These are phyloP conservation scores for Kwoniella dejecticola DNA, from an alignment of 768 basidiomycete genomes.

Conservation along the genomic window DNA sequence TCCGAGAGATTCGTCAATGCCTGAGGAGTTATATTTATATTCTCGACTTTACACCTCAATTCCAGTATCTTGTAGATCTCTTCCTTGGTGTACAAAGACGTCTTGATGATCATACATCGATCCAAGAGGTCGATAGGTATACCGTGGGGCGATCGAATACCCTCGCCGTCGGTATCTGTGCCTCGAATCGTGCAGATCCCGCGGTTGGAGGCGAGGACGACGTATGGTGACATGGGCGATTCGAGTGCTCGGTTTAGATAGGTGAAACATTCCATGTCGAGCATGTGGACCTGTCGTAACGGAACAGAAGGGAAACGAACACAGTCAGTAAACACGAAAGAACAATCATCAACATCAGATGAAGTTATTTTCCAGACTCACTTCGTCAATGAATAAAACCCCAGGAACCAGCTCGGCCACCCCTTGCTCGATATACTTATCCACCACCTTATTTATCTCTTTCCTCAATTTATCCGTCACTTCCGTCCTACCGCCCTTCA, in stretches of 20 bases:
- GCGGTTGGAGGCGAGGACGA: slow-evolving; percentile 93
- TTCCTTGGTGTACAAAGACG: slow-evolving; percentile 75
- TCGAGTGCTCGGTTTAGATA: slow-evolving; percentile 95
- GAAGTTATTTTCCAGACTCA: too few species aligned
- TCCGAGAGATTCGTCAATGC: slow-evolving; percentile 78
- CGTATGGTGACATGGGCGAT: slow-evolving; percentile 95
- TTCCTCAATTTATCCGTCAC: slow-evolving; percentile 92
- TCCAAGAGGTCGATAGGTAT: slow-evolving; percentile 91
- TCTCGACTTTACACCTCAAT: slow-evolving; percentile 82
- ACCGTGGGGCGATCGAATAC: slow-evolving; percentile 89
- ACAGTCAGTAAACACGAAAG: too few species aligned
- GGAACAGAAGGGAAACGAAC: background rate
- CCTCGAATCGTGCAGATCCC: slow-evolving; percentile 90
- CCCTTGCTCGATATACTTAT: slow-evolving; percentile 95
- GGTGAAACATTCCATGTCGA: slow-evolving; percentile 99
- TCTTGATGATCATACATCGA: slow-evolving; percentile 93
- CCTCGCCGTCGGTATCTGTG: slow-evolving; percentile 64
- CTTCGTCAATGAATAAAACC: slow-evolving; percentile 98
- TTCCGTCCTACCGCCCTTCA: slow-evolving; percentile 90
- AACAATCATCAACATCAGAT: too few species aligned
- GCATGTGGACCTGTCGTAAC: slow-evolving; percentile 99
- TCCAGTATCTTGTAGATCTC: slow-evolving; percentile 86
- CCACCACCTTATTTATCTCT: slow-evolving; percentile 97
- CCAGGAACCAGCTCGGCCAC: slow-evolving; percentile 97
- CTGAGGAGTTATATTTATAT: slow-evolving; percentile 70